Evolutionary conservation across 805 yeast genomes (phyloP), one percentile per base, ranked within the genome.

Genomic region (Kodamaea hsintzibuensis): DNA sequence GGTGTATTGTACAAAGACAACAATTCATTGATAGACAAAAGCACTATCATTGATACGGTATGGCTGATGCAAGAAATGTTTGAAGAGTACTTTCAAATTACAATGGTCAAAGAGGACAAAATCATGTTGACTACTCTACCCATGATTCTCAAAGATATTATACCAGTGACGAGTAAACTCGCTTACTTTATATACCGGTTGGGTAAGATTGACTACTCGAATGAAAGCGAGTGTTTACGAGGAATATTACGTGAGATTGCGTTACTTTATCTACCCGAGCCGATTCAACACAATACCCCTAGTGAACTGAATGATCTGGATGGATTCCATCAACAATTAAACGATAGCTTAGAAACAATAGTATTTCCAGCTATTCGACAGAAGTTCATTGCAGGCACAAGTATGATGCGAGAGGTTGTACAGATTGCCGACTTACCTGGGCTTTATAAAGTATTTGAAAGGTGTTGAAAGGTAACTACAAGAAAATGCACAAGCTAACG

Each of bases 351-450:
- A 53, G 96, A 88, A 57, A 76, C 81, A 57, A 65, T 74, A 0
- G 60, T 92, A 1, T 86, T 91, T 57, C 96, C 96, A 0, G 69
- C 81, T 18, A 65, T 90, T 6, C 85, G 86, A 58, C 75, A 76
- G 55, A 71, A 84, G 46, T 81, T 91, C 25, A 65, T 91, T 12
- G 96, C 92, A 0, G 82, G 96, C 0, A 73, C 73, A 12, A 64
- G 62, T 2, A 60, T 91, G 38, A 59, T 69, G 3, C 64, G 74
- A 12, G 85, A 83, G 53, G 83, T 91, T 3, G 80, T 89, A 4
- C 97, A 93, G 67, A 83, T 95, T 39, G 98, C 99, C 0, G 91
- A 86, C 65, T 69, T 95, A 30, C 98, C 98, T 1, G 96, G 96
- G 0, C 73, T 95, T 53, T 95, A 95, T 69, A 82, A 79, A 62